Evolutionary conservation across 148 eudicot species (phyloP).

Genomic region (Cornus kousa): DNA sequence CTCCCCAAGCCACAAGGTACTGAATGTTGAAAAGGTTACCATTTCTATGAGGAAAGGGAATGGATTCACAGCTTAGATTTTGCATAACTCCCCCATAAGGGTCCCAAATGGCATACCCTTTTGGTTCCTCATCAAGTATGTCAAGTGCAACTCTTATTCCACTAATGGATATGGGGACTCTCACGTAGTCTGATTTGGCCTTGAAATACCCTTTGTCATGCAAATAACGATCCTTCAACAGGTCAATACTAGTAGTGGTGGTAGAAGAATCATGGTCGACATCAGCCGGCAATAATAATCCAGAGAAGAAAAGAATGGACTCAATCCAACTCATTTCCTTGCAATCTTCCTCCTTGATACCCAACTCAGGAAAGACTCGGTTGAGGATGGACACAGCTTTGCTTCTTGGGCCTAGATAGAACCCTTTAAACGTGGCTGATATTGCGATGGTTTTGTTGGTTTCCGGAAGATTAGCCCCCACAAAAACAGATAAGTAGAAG

Average conservation of each 20-base stretch:
- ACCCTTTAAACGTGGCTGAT: conserved; percentile 44
- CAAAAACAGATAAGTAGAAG: conserved; percentile 38
- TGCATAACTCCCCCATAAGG: conserved; percentile 60
- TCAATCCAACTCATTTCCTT: conserved; percentile 61
- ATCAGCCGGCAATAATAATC: background rate
- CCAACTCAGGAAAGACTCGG: conserved; percentile 33
- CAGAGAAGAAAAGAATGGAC: conserved; percentile 49
- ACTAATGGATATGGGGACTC: conserved; percentile 15
- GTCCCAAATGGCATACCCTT: conserved; percentile 50
- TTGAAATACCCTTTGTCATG: conserved; percentile 37
- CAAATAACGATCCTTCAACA: conserved; percentile 28
- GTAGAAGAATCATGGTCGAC: no score
- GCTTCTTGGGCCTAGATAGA: conserved; percentile 37
- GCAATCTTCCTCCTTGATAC: conserved; percentile 28
- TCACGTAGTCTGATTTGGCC: conserved; percentile 60
- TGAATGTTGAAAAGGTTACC: conserved; percentile 48
- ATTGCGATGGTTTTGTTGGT: conserved; percentile 16
- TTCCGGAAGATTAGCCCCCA: conserved; percentile 41
- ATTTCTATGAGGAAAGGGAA: conserved; percentile 54
- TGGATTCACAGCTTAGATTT: conserved; percentile 32
- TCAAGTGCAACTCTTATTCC: conserved; percentile 28
- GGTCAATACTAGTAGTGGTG: no score
- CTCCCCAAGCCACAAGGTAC: conserved; percentile 49
- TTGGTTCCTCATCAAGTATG: conserved; percentile 46
- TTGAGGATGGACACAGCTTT: conserved; percentile 33